Evolutionary conservation across 106 monocot genomes (phyloP).

Genomic region (Dioscorea dumetorum): DNA sequence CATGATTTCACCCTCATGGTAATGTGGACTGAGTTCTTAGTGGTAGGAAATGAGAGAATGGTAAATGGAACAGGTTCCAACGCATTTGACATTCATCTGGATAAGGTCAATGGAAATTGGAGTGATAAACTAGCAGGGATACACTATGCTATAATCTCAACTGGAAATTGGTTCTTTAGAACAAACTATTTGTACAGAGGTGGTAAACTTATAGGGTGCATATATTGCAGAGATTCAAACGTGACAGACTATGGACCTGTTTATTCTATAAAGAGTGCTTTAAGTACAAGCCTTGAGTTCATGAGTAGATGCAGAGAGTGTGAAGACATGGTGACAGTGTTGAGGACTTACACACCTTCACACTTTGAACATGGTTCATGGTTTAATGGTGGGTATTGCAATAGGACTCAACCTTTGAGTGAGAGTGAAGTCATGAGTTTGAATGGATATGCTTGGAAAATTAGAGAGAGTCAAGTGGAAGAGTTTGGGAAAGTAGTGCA

Average conservation of each 20-base stretch:
- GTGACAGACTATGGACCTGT: conserved; percentile 4
- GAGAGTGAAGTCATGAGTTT: conserved; percentile 13
- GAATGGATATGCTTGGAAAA: conserved; percentile 13
- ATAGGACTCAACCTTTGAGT: conserved; percentile 32
- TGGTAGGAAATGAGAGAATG: conserved; percentile 10
- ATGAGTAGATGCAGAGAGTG: conserved; percentile 24
- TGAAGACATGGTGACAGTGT: conserved; percentile 22
- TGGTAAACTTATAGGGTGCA: conserved; percentile 38
- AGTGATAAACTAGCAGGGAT: conserved; percentile 23
- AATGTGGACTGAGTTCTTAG: conserved; percentile 52
- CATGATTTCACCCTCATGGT: conserved; percentile 66
- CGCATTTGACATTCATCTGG: conserved; percentile 44
- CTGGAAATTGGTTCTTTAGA: conserved; percentile 70
- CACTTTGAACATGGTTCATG: conserved; percentile 64
- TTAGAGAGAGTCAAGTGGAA: conserved; percentile 31
- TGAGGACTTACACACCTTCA: conserved; percentile 51
- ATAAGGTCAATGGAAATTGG: conserved; percentile 39
- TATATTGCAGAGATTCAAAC: conserved; percentile 31
- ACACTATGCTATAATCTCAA: conserved; percentile 48
- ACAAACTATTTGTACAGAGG: conserved; percentile 44
- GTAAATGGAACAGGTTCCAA: conserved; percentile 31
- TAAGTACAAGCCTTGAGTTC: conserved; percentile 27
- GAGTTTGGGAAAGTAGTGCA: conserved; percentile 22
- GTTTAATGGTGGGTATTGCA: conserved; percentile 49
- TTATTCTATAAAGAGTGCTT: conserved; percentile 23